phyloP scores from a whole-genome alignment of 805 yeast genomes.

The Yarrowia yakushimensis region DNA sequence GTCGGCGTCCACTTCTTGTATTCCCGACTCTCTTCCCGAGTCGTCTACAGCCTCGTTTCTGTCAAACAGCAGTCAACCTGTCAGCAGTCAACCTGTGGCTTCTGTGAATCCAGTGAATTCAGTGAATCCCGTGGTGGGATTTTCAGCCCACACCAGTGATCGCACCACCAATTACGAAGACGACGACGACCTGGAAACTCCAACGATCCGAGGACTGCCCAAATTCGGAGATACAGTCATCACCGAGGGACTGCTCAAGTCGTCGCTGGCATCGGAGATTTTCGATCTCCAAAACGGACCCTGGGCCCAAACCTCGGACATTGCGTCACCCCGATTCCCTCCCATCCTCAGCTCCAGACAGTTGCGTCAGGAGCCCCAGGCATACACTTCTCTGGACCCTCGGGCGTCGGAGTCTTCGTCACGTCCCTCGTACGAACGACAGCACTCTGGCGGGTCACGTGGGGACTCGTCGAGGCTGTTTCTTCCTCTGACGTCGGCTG shows the following conservation, averaged over 20 bases:
- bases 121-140: background rate
- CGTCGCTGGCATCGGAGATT: conserved; percentile 17
- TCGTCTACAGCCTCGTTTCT: background rate
- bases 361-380: conserved; percentile 7
- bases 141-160: background rate
- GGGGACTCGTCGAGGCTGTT: background rate
- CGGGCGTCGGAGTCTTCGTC: background rate
- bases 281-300: conserved; percentile 22
- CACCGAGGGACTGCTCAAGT: conserved; percentile 10
- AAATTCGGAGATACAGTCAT: conserved; percentile 9
- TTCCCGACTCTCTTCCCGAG: background rate
- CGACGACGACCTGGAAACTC: background rate
- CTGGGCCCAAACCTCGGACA: conserved; percentile 9
- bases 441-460: background rate
- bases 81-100: too few relatives aligned
- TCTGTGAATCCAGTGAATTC: too few relatives aligned
- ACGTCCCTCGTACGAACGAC: background rate
- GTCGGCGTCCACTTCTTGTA: background rate
- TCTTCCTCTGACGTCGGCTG: background rate
- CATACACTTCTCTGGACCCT: conserved; percentile 7
- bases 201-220: conserved; percentile 10
- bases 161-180: background rate
- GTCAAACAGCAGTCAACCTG: too few relatives aligned
- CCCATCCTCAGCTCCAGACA: background rate
- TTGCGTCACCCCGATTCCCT: conserved; percentile 8